These are phyloP conservation scores for Aspergillus amoenus DNA, from an alignment of 2,329 filamentous ascomycete genomes.

Conservation along the genomic window DNA sequence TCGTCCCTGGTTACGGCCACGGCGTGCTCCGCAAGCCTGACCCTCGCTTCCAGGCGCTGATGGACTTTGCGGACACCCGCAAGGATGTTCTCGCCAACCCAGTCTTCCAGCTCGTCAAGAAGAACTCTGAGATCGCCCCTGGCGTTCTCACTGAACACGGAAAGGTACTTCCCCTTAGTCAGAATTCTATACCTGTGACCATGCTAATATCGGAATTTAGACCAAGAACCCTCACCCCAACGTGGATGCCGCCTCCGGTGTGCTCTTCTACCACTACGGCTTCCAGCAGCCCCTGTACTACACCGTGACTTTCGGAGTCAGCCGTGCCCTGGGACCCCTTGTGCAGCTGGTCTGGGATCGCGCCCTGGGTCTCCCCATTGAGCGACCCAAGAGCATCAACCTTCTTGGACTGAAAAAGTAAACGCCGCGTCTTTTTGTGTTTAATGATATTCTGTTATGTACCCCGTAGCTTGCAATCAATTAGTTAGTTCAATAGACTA, in stretches of 20 bases:
- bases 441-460: neutral
- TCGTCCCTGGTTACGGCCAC: conserved; percentile 93
- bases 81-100: conserved; percentile 84
- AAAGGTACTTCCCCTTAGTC: conserved; percentile 56
- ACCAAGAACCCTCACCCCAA: conserved; percentile 98
- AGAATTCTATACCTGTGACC: neutral
- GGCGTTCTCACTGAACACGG: conserved; percentile 89
- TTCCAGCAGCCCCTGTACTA: conserved; percentile 98
- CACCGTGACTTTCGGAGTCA: conserved; percentile 68
- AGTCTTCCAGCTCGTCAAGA: conserved; percentile 90
- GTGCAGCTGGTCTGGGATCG: conserved; percentile 97
- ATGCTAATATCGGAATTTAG: conserved; percentile 34
- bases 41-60: conserved; percentile 91
- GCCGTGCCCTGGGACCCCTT: conserved; percentile 75
- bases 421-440: neutral
- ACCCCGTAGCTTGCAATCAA: neutral
- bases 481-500: conserved; percentile 6
- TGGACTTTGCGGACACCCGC: conserved; percentile 86
- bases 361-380: conserved; percentile 88
- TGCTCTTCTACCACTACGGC: conserved; percentile 96
- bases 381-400: conserved; percentile 97
- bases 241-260: conserved; percentile 88
- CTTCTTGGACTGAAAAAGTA: conserved; percentile 76
- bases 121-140: conserved; percentile 89
- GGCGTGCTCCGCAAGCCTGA: conserved; percentile 96